Conservation (phyloP, 768 basidiomycete genomes). For the Auriculariales sp. region DNA sequence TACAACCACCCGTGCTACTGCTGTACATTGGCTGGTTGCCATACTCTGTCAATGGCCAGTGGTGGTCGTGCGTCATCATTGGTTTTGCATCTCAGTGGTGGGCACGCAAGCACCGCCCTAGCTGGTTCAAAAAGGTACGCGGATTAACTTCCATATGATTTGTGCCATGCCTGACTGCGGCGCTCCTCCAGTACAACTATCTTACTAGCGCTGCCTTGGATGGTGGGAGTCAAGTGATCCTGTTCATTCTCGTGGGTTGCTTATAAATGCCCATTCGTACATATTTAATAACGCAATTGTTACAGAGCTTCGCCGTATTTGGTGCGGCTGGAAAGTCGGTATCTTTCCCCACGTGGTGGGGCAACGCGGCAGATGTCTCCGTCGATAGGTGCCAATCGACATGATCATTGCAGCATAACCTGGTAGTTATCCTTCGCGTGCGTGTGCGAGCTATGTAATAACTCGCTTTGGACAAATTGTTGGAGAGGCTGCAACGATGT, state of each 20-base stretch:
- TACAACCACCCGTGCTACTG: constrained; percentile 18
- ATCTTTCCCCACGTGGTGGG: constrained; percentile 33
- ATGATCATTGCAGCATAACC: too few relatives aligned
- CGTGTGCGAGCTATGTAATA: too few relatives aligned
- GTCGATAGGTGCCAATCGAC: constrained; percentile 10
- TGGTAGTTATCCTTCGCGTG: too few relatives aligned
- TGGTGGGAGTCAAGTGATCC: constrained; percentile 32
- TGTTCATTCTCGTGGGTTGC: constrained; percentile 31
- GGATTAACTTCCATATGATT: too few relatives aligned
- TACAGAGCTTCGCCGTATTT: constrained; percentile 19
- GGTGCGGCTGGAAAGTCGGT: constrained; percentile 29
- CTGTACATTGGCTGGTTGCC: constrained; percentile 6
- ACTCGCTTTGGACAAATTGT: too few relatives aligned
- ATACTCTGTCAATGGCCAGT: constrained; percentile 32
- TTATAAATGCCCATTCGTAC: constrained; percentile 8
- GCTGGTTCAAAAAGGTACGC: constrained; percentile 33
- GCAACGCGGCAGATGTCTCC: constrained; percentile 13
- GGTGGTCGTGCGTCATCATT: constrained; percentile 30
- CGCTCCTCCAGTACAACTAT: constrained; percentile 26
- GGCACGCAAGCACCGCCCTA: constrained; percentile 26
- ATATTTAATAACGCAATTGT: not conserved
- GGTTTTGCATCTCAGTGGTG: constrained; percentile 35
- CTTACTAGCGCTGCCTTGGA: constrained; percentile 34
- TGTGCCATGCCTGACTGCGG: too few relatives aligned
- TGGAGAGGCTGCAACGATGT: too few relatives aligned